phyloP scores from a whole-genome alignment of 148 eudicot species.

The Cornus kousa region DNA sequence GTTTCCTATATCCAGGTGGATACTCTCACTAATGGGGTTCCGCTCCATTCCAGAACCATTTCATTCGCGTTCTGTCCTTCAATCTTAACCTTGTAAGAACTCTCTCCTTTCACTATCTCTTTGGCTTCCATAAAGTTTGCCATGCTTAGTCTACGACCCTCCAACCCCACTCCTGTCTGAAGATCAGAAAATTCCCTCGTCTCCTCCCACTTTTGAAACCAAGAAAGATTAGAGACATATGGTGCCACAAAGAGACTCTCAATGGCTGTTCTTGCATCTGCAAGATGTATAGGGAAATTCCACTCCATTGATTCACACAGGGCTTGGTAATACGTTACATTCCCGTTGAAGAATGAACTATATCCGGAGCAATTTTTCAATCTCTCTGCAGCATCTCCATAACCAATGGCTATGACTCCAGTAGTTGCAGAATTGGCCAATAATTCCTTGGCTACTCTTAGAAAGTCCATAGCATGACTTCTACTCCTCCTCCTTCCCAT shows the following conservation, averaged over 20 bases:
- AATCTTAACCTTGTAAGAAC: slow-evolving; percentile 23
- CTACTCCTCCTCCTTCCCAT: slow-evolving; percentile 26
- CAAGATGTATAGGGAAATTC: slow-evolving; percentile 23
- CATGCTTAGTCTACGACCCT: slow-evolving; percentile 19
- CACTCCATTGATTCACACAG: slow-evolving; percentile 35
- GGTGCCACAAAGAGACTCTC: slow-evolving; percentile 39
- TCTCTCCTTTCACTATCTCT: slow-evolving; percentile 29
- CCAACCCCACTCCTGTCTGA: not conserved
- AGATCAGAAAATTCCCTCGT: not conserved
- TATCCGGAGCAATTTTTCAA: slow-evolving; percentile 3
- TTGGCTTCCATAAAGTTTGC: slow-evolving; percentile 32
- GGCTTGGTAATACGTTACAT: slow-evolving; percentile 27
- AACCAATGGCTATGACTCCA: slow-evolving; percentile 26
- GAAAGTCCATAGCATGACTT: slow-evolving; percentile 16
- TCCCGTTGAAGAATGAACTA: slow-evolving; percentile 16
- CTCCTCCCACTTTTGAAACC: slow-evolving; percentile 36
- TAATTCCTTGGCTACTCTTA: slow-evolving; percentile 19
- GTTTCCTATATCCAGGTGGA: slow-evolving; percentile 32
- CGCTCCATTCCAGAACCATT: slow-evolving; percentile 42
- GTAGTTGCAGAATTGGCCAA: slow-evolving; percentile 2
- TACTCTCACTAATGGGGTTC: slow-evolving; percentile 33
- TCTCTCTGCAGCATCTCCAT: slow-evolving; percentile 25
- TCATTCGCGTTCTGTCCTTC: slow-evolving; percentile 25
- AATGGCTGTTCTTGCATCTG: slow-evolving; percentile 37
- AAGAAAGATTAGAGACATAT: slow-evolving; percentile 18